Evolutionary conservation across 768 basidiomycete species (phyloP), one percentile per base, ranked within the genome.

Genomic region (Candolleomyces eurysporus): DNA sequence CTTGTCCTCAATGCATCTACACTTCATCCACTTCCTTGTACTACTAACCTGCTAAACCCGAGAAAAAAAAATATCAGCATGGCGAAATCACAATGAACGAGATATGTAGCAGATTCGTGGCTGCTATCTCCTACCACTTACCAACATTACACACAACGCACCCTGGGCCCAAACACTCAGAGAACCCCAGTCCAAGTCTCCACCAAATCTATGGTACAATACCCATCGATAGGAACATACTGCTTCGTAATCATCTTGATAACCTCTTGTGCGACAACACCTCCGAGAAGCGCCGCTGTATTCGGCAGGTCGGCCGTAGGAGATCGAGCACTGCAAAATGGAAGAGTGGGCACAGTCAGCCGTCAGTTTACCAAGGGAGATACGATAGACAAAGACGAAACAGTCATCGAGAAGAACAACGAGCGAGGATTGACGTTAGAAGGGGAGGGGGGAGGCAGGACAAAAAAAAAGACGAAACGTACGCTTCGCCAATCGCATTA

Each of bases 241-340:
- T 99, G 97, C 68, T 86, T 88, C 60, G 96, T 99, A 68, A 96
- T 89, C 76, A 98, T 82, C 82, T 99, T 98, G 81, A 98, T 98
- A 6, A 88, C 87, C 71, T 99, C 97, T 67, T 99, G 97, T 26
- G 96, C 94, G 19, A 98, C 89, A 40, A 98, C 73, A 2, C 97
- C 97, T 1, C 97, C 97, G 0, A 98, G 78, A 68, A 98, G 86
- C 2, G 96, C 96, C 0, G 96, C 93, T 2, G 89, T 95, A 65
- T 95, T 98, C 6, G 96, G 96, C 3, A 98, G 76, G 67, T 96
- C 94, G 3, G 92, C 88, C 0, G 83, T 87, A 2, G 91, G 92
- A 8, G 93, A 81, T 2, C 94, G 90, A 11, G 80, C 87, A 59
- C 94, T 95, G 68, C 19, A 22, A n/a, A 14, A 59, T 31, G 11